A percentile compares a stretch with the other conserved stretches of the same genome.
These are phyloP conservation scores for Claviceps africana DNA, from an alignment of 2,329 filamentous ascomycete species.

Conservation along the genomic window DNA sequence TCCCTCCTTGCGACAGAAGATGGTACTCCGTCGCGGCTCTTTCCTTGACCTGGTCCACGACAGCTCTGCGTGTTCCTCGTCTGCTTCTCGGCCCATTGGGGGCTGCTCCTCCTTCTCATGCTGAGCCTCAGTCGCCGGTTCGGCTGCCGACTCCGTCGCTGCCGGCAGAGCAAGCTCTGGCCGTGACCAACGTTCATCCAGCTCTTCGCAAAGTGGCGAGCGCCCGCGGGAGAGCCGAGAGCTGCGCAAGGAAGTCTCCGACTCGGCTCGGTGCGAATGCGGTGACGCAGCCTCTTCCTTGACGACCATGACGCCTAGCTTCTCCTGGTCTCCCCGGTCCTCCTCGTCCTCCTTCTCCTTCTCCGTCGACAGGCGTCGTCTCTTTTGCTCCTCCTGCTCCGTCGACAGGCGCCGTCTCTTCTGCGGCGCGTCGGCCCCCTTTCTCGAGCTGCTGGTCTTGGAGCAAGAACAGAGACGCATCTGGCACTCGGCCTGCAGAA, in stretches of 20 bases:
- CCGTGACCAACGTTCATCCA: not conserved
- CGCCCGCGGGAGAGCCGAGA: not conserved
- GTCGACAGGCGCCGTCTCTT: slow-evolving; percentile 9
- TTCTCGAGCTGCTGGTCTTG: slow-evolving; percentile 16
- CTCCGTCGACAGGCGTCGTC: not conserved
- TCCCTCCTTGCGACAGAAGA: slow-evolving; percentile 48
- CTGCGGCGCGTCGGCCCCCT: slow-evolving; percentile 8
- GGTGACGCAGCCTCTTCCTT: slow-evolving; percentile 20
- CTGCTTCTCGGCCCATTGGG: slow-evolving; percentile 12
- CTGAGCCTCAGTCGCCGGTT: not conserved
- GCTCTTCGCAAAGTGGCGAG: not conserved
- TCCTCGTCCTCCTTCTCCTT: no score
- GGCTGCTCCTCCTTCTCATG: slow-evolving; percentile 9
- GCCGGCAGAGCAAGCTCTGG: not conserved
- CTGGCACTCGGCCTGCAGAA: slow-evolving; percentile 60
- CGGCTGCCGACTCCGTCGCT: not conserved
- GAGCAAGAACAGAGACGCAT: slow-evolving; percentile 52
- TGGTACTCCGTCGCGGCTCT: slow-evolving; percentile 34
- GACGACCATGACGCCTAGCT: slow-evolving; percentile 9
- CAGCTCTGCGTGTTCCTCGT: slow-evolving; percentile 9
- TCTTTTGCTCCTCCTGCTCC: not conserved
- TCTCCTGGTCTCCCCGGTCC: slow-evolving; percentile 16
- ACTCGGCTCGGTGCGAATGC: slow-evolving; percentile 9
- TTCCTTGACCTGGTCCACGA: slow-evolving; percentile 19
- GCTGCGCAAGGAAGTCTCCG: not conserved